phyloP scores from a whole-genome alignment of 148 eudicot genomes.

The Tetragonia tetragonoides region DNA sequence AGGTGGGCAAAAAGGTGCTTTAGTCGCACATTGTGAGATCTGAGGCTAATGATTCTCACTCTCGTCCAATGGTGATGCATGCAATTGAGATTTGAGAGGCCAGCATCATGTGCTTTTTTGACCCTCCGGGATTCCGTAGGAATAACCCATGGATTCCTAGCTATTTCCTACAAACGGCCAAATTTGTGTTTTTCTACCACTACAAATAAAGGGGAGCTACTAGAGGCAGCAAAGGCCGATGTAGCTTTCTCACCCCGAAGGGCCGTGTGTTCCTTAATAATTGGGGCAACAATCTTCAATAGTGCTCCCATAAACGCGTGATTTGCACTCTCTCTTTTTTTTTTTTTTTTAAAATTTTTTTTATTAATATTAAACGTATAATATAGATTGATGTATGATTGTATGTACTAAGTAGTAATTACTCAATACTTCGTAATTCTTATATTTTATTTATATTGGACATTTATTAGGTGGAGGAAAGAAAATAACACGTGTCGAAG shows the following conservation, averaged over 20 bases:
- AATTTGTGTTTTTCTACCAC: background rate
- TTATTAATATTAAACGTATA: too few relatives aligned
- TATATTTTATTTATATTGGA: background rate
- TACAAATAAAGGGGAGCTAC: background rate
- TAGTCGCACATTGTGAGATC: constrained; percentile 6
- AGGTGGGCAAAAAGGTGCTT: too few relatives aligned
- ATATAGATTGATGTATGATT: too few relatives aligned
- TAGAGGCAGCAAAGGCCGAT: constrained; percentile 21
- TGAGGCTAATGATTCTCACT: background rate
- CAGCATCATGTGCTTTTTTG: constrained; percentile 3
- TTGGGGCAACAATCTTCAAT: too few relatives aligned
- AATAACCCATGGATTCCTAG: background rate
- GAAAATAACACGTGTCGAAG: constrained; percentile 89
- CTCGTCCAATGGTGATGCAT: too few relatives aligned
- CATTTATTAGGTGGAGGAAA: constrained; percentile 68
- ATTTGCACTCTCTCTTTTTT: too few relatives aligned
- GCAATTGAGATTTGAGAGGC: background rate
- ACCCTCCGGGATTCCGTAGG: background rate
- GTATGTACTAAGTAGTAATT: too few relatives aligned
- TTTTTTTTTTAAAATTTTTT: too few relatives aligned
- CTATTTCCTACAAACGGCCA: background rate
- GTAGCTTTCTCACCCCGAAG: constrained; percentile 4
- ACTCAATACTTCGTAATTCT: too few relatives aligned
- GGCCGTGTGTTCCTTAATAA: constrained; percentile 12
- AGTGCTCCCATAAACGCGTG: too few relatives aligned